Evolutionary conservation across 768 basidiomycete species (phyloP).

Genomic region (Suillus lakei): DNA sequence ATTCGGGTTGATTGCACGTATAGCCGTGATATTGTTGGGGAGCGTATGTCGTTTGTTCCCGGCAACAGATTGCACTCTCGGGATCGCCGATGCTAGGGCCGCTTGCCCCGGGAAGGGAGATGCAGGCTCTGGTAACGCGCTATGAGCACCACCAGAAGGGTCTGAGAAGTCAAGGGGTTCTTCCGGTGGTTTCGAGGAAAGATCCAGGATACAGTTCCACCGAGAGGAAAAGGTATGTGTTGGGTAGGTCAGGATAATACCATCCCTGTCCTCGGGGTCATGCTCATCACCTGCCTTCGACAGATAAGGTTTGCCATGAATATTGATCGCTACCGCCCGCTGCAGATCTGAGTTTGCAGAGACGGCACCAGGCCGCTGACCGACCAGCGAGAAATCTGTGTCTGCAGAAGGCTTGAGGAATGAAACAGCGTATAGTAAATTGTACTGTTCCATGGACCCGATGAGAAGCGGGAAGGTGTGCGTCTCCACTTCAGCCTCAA

Average conservation of each 20-base stretch:
- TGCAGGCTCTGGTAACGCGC: constrained; percentile 73
- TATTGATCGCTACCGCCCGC: constrained; percentile 78
- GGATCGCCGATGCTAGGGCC: constrained; percentile 25
- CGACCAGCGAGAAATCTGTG: constrained; percentile 41
- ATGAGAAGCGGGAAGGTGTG: constrained; percentile 73
- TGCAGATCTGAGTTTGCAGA: constrained; percentile 54
- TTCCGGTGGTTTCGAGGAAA: constrained; percentile 46
- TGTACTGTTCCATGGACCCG: constrained; percentile 80
- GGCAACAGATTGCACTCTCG: constrained; percentile 42
- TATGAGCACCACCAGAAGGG: constrained; percentile 20
- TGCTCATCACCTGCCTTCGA: constrained; percentile 23
- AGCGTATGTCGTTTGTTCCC: constrained; percentile 65
- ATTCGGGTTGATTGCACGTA: constrained; percentile 31
- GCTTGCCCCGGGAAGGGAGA: constrained; percentile 71
- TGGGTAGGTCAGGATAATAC: constrained; percentile 50
- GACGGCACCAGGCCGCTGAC: constrained; percentile 39
- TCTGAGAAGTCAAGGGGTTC: constrained; percentile 23
- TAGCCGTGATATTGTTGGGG: constrained; percentile 38
- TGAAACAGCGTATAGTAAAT: constrained; percentile 88
- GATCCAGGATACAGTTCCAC: constrained; percentile 91
- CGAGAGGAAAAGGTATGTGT: constrained; percentile 79
- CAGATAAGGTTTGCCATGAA: constrained; percentile 74
- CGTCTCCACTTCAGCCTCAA: constrained; percentile 39
- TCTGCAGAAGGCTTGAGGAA: constrained; percentile 73
- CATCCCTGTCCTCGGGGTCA: constrained; percentile 18